A percentile compares a stretch with the other conserved stretches of the same genome.
Conservation (phyloP, 2,329 filamentous ascomycete species). For the Penicillium sp. region DNA sequence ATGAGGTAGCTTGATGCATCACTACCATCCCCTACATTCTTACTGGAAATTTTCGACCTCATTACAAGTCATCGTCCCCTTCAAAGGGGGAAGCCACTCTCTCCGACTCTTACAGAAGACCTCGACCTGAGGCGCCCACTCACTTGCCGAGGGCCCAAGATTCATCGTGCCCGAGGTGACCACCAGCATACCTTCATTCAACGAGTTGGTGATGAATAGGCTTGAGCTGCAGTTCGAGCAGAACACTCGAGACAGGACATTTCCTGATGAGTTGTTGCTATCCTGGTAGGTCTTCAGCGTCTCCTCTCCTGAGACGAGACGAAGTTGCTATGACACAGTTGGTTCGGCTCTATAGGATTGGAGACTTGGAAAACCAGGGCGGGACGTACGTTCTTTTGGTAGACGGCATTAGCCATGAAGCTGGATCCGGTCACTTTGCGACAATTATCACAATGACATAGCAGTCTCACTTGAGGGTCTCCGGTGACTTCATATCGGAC, state of each 20-base stretch:
- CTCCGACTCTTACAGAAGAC: neutral
- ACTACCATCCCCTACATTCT: neutral
- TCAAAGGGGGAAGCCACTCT: neutral
- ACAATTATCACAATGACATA: neutral
- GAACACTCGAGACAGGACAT: neutral
- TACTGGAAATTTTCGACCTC: neutral
- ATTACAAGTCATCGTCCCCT: neutral
- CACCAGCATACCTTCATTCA: neutral
- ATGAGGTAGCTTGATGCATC: neutral
- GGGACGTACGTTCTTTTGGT: neutral
- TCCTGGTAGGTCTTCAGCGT: neutral
- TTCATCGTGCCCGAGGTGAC: neutral
- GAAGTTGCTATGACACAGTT: neutral
- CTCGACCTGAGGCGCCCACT: neutral
- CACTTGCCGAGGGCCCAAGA: neutral
- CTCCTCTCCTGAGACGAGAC: neutral
- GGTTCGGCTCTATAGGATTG: neutral
- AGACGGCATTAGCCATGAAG: slow-evolving; percentile 1
- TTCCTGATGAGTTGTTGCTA: neutral
- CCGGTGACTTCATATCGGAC: neutral
- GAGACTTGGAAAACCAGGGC: neutral
- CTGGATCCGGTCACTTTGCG: neutral
- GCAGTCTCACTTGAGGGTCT: neutral
- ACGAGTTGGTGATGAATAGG: neutral
- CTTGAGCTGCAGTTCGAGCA: neutral